Percentiles rank a stretch among this genome's conserved stretches.
phyloP scores from a whole-genome alignment of 2,329 filamentous ascomycete species.

The Colletotrichum orbiculare region DNA sequence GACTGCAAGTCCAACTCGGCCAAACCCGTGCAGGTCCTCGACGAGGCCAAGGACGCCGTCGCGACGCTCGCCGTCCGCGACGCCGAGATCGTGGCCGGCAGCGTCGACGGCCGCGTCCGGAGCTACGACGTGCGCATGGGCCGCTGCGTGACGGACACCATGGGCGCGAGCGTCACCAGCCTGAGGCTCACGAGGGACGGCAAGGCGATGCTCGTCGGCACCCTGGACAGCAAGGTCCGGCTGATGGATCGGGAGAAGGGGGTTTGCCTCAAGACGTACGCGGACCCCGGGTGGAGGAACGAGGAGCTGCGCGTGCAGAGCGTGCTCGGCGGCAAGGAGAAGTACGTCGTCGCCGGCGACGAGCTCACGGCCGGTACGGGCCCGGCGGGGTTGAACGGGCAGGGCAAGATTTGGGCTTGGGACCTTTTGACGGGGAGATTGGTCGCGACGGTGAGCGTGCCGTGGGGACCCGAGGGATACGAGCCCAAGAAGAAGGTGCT shows the following conservation, averaged over 20 bases:
- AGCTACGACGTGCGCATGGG: conserved; percentile 87
- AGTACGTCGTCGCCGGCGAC: conserved; percentile 82
- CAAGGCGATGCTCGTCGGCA: conserved; percentile 78
- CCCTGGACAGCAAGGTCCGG: conserved; percentile 79
- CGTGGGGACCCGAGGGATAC: conserved; percentile 65
- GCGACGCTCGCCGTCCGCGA: conserved; percentile 60
- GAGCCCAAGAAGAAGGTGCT: conserved; percentile 63
- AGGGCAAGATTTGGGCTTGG: conserved; percentile 82
- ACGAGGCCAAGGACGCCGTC: conserved; percentile 79
- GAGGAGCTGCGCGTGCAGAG: conserved; percentile 79
- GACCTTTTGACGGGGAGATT: conserved; percentile 81
- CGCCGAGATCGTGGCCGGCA: conserved; percentile 75
- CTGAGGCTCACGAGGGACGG: conserved; percentile 77
- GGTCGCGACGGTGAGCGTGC: conserved; percentile 69
- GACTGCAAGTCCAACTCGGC: conserved; percentile 65
- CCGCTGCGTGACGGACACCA: conserved; percentile 74
- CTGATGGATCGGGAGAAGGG: conserved; percentile 85
- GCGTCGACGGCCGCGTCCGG: conserved; percentile 85
- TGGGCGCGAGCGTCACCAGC: conserved; percentile 80
- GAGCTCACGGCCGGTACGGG: conserved; percentile 63
- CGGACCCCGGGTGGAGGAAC: conserved; percentile 68
- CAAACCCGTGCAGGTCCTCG: conserved; percentile 78
- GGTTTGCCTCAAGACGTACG: conserved; percentile 78
- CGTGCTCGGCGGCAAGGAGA: conserved; percentile 79
- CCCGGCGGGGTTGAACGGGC: conserved; percentile 43